A percentile compares a stretch with the other conserved stretches of the same genome.
Evolutionary conservation across 2,329 filamentous ascomycete species (phyloP).

Genomic region (Verticillium isaacii): DNA sequence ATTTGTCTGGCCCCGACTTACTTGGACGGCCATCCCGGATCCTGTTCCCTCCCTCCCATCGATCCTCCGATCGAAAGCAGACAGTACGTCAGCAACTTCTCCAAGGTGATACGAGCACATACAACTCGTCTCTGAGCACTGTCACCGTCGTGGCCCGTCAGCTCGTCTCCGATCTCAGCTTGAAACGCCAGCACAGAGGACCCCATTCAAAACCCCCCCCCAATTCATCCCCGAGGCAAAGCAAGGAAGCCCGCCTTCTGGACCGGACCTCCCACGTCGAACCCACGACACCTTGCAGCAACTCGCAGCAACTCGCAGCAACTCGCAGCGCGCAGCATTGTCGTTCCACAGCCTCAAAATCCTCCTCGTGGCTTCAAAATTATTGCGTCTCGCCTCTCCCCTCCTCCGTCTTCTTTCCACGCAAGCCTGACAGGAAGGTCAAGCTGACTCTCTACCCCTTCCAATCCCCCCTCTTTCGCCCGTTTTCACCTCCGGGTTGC

Average conservation of each 20-base stretch:
- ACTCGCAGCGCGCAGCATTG: background rate
- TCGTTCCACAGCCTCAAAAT: background rate
- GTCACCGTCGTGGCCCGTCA: background rate
- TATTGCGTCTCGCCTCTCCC: background rate
- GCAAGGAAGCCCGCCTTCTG: background rate
- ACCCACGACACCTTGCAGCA: slow-evolving; percentile 3
- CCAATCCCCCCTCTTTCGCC: background rate
- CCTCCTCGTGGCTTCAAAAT: background rate
- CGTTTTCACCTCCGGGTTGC: background rate
- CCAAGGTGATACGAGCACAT: background rate
- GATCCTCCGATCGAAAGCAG: background rate
- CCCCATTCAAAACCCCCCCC: background rate
- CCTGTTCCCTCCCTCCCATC: background rate
- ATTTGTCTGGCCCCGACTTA: background rate
- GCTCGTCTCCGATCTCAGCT: background rate
- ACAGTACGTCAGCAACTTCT: background rate
- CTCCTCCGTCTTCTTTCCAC: background rate
- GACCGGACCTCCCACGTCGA: background rate
- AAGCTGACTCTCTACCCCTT: background rate
- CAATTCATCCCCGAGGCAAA: no score
- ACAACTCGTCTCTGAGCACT: background rate
- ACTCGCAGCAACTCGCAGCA: background rate
- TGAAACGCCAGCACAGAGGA: slow-evolving; percentile 3
- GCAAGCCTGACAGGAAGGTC: background rate
- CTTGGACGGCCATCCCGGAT: background rate